Conservation (phyloP, 164 flowering plant genomes). For the Paratinospora sagittata region DNA sequence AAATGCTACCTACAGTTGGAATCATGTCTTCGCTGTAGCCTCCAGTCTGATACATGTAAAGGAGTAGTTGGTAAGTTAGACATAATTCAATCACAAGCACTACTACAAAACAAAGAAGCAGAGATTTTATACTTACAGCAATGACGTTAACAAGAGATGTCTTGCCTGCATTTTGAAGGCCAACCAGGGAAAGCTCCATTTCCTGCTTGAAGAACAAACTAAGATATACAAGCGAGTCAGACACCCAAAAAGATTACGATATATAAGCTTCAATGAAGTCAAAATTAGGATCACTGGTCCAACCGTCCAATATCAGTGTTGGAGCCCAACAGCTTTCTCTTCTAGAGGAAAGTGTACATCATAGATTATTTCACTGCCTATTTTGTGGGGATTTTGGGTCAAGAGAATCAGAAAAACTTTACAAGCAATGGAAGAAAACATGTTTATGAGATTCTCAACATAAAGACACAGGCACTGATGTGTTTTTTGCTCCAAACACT, state of each 20-base stretch:
- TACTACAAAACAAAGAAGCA: not conserved
- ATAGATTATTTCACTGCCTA: too few species aligned
- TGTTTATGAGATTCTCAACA: too few species aligned
- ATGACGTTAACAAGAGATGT: slow-evolving; percentile 85
- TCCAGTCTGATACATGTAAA: slow-evolving; percentile 56
- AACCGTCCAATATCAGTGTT: not conserved
- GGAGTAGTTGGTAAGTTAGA: slow-evolving; percentile 12
- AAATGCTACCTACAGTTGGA: slow-evolving; percentile 72
- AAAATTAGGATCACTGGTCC: not conserved
- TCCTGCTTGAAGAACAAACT: slow-evolving; percentile 92
- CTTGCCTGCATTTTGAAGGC: slow-evolving; percentile 95
- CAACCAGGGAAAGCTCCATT: slow-evolving; percentile 91
- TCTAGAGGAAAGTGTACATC: too few species aligned
- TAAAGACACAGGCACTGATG: too few species aligned
- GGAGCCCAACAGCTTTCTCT: too few species aligned
- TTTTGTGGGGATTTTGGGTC: too few species aligned
- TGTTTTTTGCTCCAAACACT: too few species aligned
- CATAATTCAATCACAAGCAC: not conserved
- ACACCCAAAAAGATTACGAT: not conserved
- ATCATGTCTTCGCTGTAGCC: slow-evolving; percentile 93
- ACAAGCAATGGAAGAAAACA: too few species aligned
- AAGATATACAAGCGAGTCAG: slow-evolving; percentile 14
- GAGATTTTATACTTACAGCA: slow-evolving; percentile 53
- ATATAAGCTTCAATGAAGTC: too few species aligned
- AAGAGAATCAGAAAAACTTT: too few species aligned